These are phyloP conservation scores for Coemansia interrupta DNA, from an alignment of 192 early-diverging fungal species.

Conservation along the genomic window DNA sequence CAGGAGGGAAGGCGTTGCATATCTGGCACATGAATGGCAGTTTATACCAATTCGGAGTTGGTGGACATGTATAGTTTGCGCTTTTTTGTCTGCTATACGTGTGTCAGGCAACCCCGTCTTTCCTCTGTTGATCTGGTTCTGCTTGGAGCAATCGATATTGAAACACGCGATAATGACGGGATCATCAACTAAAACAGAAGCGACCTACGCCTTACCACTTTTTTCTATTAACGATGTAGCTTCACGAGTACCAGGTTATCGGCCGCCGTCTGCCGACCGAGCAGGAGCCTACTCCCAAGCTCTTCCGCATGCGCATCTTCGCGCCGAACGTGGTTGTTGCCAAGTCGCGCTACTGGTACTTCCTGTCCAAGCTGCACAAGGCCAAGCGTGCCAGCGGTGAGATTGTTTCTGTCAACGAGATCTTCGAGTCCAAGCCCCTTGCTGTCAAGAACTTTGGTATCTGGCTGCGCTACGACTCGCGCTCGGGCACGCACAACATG, in stretches of 20 bases:
- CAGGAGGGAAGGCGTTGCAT: too few relatives aligned
- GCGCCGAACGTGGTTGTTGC: slow-evolving; percentile 98
- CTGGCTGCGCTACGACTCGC: slow-evolving; percentile 99
- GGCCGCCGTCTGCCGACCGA: slow-evolving; percentile 92
- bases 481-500: slow-evolving; percentile 99
- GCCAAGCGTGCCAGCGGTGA: slow-evolving; percentile 99
- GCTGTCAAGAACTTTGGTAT: slow-evolving; percentile 98
- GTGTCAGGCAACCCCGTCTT: too few relatives aligned
- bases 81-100: too few relatives aligned
- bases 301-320: slow-evolving; percentile 98
- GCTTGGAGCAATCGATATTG: too few relatives aligned
- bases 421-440: slow-evolving; percentile 90
- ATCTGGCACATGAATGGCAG: too few relatives aligned
- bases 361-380: slow-evolving; percentile 97
- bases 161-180: too few relatives aligned
- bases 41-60: too few relatives aligned
- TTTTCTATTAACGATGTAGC: slow-evolving; percentile 26
- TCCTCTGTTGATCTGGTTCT: too few relatives aligned
- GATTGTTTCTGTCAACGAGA: slow-evolving; percentile 96
- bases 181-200: too few relatives aligned
- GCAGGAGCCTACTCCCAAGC: slow-evolving; percentile 87
- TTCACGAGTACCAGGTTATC: slow-evolving; percentile 80
- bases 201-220: not conserved
- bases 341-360: slow-evolving; percentile 99
- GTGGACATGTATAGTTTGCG: too few relatives aligned